Percentiles rank a stretch among this genome's conserved stretches.
Evolutionary conservation across 2,329 filamentous ascomycete genomes (phyloP).

Genomic region (Byssothecium circinans): DNA sequence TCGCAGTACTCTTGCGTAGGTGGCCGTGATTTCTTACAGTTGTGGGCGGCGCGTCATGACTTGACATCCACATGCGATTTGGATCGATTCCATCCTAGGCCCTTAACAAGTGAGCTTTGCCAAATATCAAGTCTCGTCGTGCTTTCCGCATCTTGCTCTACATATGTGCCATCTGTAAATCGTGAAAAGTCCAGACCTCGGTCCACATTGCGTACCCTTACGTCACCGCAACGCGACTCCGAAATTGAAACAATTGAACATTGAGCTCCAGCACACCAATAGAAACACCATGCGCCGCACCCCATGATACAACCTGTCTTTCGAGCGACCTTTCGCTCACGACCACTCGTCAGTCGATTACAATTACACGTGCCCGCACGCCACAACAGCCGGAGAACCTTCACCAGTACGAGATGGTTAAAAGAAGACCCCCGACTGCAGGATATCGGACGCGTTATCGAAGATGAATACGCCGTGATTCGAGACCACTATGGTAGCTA

Average conservation of each 20-base stretch:
- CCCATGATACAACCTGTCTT: conserved; percentile 35
- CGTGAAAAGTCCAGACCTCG: not conserved
- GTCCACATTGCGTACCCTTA: conserved; percentile 1
- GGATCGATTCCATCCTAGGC: too few species aligned
- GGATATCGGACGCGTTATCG: conserved; percentile 55
- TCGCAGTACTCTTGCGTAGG: too few species aligned
- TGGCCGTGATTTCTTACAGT: too few species aligned
- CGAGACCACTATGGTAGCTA: conserved; percentile 58
- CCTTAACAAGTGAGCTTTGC: too few species aligned
- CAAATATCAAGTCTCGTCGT: too few species aligned
- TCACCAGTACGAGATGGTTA: conserved; percentile 26
- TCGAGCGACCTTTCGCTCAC: conserved; percentile 32
- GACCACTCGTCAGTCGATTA: not conserved
- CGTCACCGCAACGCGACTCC: conserved; percentile 14
- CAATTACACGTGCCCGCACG: not conserved
- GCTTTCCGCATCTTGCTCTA: too few species aligned
- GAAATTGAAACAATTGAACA: conserved; percentile 1
- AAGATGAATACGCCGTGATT: conserved; percentile 64
- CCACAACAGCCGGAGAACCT: conserved; percentile 15
- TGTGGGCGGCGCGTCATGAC: too few species aligned
- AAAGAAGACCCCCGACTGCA: conserved; percentile 54
- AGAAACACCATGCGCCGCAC: conserved; percentile 20
- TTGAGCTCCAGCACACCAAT: conserved; percentile 8
- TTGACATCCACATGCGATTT: too few species aligned
- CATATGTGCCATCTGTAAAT: too few species aligned